These are phyloP conservation scores for Phylloporus sp. DNA, from an alignment of 768 basidiomycete genomes.

Conservation along the genomic window DNA sequence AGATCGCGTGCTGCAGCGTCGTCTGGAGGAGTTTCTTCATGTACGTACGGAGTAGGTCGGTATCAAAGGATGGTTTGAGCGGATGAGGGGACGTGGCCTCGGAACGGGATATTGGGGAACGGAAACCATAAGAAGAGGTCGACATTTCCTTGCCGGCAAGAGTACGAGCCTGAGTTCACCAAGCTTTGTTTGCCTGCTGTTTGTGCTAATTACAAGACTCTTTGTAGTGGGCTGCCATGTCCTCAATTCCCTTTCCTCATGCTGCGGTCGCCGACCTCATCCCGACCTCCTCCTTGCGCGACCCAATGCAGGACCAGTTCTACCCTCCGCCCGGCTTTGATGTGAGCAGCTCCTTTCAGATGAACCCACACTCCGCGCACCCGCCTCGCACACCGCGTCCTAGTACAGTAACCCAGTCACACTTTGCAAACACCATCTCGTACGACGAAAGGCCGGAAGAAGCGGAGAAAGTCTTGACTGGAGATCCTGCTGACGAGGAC, in stretches of 20 bases:
- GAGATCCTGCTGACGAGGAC: slow-evolving; percentile 26
- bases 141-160: slow-evolving; percentile 18
- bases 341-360: slow-evolving; percentile 59
- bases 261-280: slow-evolving; percentile 34
- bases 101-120: slow-evolving; percentile 60
- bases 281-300: slow-evolving; percentile 35
- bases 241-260: slow-evolving; percentile 60
- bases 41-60: slow-evolving; percentile 68
- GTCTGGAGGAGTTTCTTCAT: slow-evolving; percentile 76
- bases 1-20: slow-evolving; percentile 57
- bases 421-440: slow-evolving; percentile 18
- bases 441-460: slow-evolving; percentile 44
- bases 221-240: slow-evolving; percentile 40
- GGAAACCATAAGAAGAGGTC: slow-evolving; percentile 37
- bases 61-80: slow-evolving; percentile 58
- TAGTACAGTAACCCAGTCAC: slow-evolving; percentile 23
- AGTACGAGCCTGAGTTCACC: not conserved
- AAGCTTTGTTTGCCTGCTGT: slow-evolving; percentile 25
- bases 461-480: slow-evolving; percentile 12
- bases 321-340: slow-evolving; percentile 56
- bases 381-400: slow-evolving; percentile 69
- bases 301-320: slow-evolving; percentile 42
- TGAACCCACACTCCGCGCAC: slow-evolving; percentile 76
- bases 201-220: slow-evolving; percentile 10
- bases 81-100: slow-evolving; percentile 46